Base-by-base conservation (phyloP, 1,284 basidiomycete species). In the Mycosarcoma maydis region DNA sequence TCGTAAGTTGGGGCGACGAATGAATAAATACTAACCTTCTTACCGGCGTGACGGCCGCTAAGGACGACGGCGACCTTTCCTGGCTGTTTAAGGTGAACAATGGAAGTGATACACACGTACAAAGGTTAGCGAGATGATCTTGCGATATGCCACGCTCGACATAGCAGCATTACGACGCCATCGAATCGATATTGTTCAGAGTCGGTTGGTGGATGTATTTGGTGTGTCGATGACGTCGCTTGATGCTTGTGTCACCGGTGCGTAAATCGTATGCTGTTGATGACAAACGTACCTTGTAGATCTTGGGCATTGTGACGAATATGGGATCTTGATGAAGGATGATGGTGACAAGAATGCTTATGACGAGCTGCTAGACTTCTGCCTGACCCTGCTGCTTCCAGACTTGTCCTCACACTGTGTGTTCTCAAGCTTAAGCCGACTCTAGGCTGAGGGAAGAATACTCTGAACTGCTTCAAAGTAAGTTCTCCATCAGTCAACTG, bases 51-150 rank as follows among this genome's bases (percentile, higher is more conserved):
- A 57, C 80, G 75, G 42, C 80, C 80, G 60, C 76, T 76, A 44
- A 81, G 78, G 50, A 80, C 75, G 66, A 82, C 75, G 55, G 82
- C 77, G 82, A 94, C 94, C 89, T 97, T 98, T 86, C 94, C 94
- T 85, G 94, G 91, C 87, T 97, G 96, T 90, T 92, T 94, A 84
- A 93, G 73, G 69, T 78, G 22, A 52, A 27, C 16, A 33, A 20
- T 20, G 34, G 20, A 17, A 17, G 29, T 11, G 27, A 16, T n/a
- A 39, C n/a, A 45, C 17, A 16, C 13, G 48, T 22, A 19, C 13
- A 17, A 39, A 26, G 27, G 47, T 51, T 43, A 59, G 55, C 49
- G 17, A 22, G 9, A 45, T 49, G 45, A 24, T 41, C 20, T 32
- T 44, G 14, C 16, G 9, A 49, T 34, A 26, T 17, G 44, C 33